A percentile compares a stretch with the other conserved stretches of the same genome.
These are phyloP conservation scores for Metschnikowia aberdeeniae DNA, from an alignment of 805 yeast genomes.

Conservation along the genomic window DNA sequence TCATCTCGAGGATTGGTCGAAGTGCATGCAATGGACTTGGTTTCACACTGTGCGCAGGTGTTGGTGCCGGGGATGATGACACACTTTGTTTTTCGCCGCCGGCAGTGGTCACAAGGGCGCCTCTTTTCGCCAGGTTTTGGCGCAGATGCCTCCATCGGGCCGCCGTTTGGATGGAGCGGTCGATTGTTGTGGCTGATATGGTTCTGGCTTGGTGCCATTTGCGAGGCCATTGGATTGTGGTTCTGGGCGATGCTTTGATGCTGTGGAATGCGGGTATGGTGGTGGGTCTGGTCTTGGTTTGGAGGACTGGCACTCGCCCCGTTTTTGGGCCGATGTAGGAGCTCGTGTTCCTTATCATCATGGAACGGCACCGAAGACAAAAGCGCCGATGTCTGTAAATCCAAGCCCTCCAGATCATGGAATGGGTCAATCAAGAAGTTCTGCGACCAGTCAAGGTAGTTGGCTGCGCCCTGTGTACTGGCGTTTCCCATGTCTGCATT, in stretches of 20 bases:
- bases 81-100: slow-evolving; percentile 77
- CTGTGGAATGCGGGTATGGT: not conserved
- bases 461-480: not conserved
- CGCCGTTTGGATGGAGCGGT: not conserved
- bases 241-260: not conserved
- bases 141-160: not conserved
- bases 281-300: not conserved
- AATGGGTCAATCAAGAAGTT: slow-evolving; percentile 30
- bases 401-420: slow-evolving; percentile 30
- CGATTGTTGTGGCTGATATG: not conserved
- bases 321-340: not conserved
- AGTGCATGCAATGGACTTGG: slow-evolving; percentile 70
- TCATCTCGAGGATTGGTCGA: slow-evolving; percentile 43
- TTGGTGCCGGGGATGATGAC: slow-evolving; percentile 58
- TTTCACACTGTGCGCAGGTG: slow-evolving; percentile 73
- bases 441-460: slow-evolving; percentile 30
- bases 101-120: slow-evolving; percentile 81
- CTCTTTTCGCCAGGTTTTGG: slow-evolving; percentile 29
- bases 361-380: slow-evolving; percentile 2
- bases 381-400: slow-evolving; percentile 17
- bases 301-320: too few species aligned
- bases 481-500: not conserved
- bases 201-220: not conserved
- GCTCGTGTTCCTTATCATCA: not conserved
- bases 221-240: not conserved